Evolutionary conservation across 2,329 filamentous ascomycete species (phyloP), one percentile per base, ranked within the genome.

Genomic region (Chrysoporthe puriensis): DNA sequence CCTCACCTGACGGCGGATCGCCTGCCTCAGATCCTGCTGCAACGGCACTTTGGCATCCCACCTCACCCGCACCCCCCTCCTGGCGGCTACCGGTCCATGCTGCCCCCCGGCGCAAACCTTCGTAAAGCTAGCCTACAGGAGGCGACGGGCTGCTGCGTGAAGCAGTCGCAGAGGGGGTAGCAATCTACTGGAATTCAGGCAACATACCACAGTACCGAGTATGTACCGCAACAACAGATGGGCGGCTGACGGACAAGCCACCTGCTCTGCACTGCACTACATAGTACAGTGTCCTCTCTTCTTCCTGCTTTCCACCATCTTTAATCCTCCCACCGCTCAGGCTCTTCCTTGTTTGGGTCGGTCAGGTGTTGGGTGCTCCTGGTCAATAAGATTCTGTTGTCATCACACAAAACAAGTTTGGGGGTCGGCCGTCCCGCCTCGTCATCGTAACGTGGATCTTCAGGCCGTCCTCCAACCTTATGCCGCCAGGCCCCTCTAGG

Each of bases 361-460:
- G 54, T 40, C 54, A 21, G 34, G 54, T 57, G 54, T 9, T 40
- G 6, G 54, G 40, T 11, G 32, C 40, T 16, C 50, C 50, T 34
- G 50, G 50, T 54, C 50, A 54, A 26, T 34, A 34, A 54, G 26
- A 13, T 54, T 54, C 54, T 57, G 54, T 40, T 26, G 18, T 36
- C 4, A 7, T 40, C 54, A 16, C 5, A n/a, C 54, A 57, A 57
- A 57, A 57, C 54, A 57, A 57, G 54, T 57, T 57, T 57, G 54
- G 54, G 26, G 54, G 6, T 57, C 32, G 32, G 32, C 16, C 32
- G 14, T 40, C 34, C 34, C 54, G 54, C 54, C 34, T 57, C 54
- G 54, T 57, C 54, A 57, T 57, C 32, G 54, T 16, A 40, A 14
- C 21, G 50, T 32, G 50, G 50, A 54, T 54, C 50, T 34, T 54